phyloP scores from a whole-genome alignment of 108 stramenopile species.

The Pseudonitzschia multistriata region DNA sequence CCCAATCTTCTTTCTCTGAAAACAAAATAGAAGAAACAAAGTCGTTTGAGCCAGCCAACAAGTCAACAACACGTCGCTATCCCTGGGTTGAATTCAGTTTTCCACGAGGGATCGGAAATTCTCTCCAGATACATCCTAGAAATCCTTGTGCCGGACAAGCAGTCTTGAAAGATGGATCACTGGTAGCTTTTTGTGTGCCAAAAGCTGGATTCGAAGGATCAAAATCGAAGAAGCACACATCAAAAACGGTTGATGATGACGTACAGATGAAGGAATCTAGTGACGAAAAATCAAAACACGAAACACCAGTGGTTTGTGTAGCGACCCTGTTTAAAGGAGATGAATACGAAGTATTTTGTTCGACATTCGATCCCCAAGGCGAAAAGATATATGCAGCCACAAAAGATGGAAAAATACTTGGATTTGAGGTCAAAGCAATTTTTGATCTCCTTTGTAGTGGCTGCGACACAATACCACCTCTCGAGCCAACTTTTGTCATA shows the following conservation, averaged over 20 bases:
- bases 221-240: background rate
- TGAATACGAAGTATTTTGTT: slow-evolving; percentile 43
- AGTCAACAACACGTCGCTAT: slow-evolving; percentile 27
- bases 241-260: background rate
- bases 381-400: slow-evolving; percentile 67
- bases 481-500: slow-evolving; percentile 39
- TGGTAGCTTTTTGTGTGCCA: slow-evolving; percentile 59
- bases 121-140: slow-evolving; percentile 61
- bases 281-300: background rate
- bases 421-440: slow-evolving; percentile 39
- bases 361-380: slow-evolving; percentile 63
- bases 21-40: background rate
- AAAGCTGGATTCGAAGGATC: slow-evolving; percentile 37
- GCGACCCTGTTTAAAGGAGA: slow-evolving; percentile 27
- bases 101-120: slow-evolving; percentile 49
- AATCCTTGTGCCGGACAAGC: slow-evolving; percentile 53
- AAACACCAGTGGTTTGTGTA: slow-evolving; percentile 18
- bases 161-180: slow-evolving; percentile 56
- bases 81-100: slow-evolving; percentile 46
- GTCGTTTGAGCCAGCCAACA: slow-evolving; percentile 6
- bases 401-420: slow-evolving; percentile 53
- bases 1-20: background rate
- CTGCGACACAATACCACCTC: slow-evolving; percentile 11
- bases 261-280: background rate
- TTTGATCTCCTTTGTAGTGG: slow-evolving; percentile 19